Evolutionary conservation across 441 rosid species (phyloP).

Genomic region (Jatropha multifida): DNA sequence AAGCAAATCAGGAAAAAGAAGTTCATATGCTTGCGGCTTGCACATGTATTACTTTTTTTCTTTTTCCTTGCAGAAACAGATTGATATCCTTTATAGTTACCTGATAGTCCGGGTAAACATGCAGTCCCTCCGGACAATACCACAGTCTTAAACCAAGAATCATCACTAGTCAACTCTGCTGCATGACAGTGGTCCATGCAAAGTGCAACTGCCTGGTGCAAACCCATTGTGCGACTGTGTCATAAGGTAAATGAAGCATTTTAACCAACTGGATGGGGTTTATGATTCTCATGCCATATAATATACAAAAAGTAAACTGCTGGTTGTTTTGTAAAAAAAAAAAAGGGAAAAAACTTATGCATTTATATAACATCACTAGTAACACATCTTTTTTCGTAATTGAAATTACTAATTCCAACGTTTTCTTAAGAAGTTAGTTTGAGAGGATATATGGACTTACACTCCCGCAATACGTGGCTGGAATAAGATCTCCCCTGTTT

Average conservation of each 20-base stretch:
- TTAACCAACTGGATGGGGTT: background rate
- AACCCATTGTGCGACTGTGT: constrained; percentile 77
- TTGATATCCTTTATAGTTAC: constrained; percentile 26
- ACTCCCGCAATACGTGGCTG: constrained; percentile 82
- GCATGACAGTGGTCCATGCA: constrained; percentile 91
- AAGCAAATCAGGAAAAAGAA: constrained; percentile 19
- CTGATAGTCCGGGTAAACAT: constrained; percentile 85
- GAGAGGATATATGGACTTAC: constrained; percentile 44
- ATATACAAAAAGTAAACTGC: background rate
- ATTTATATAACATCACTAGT: background rate
- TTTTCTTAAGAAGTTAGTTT: background rate
- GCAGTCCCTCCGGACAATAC: constrained; percentile 80
- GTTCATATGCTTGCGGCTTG: background rate
- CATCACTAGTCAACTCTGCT: constrained; percentile 59
- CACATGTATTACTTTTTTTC: background rate
- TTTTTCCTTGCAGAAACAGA: background rate
- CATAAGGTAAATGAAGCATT: constrained; percentile 13
- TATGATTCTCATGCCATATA: background rate
- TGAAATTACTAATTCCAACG: background rate
- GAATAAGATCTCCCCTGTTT: constrained; percentile 88
- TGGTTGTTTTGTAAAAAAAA: background rate
- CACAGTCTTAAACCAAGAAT: constrained; percentile 87
- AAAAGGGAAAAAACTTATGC: background rate
- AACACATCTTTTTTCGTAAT: background rate
- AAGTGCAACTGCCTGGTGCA: constrained; percentile 86